Percentiles rank a stretch among this genome's conserved stretches.
phyloP scores from a whole-genome alignment of 2,329 filamentous ascomycete genomes.

The Calonectria pteridis region DNA sequence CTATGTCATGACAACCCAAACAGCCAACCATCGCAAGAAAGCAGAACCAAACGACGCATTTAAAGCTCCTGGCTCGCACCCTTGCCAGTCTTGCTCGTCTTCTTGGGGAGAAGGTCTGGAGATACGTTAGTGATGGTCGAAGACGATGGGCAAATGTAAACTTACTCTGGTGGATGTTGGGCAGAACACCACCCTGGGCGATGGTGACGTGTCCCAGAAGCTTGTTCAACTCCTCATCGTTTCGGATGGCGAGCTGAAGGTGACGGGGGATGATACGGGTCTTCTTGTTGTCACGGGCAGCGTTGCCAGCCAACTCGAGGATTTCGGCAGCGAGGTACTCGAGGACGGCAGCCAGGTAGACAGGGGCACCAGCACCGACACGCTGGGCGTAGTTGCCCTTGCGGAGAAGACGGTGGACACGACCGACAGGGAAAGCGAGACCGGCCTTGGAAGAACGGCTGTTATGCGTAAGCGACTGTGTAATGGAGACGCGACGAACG shows the following conservation, averaged over 20 bases:
- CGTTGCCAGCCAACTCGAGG: slow-evolving; percentile 98
- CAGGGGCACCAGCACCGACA: slow-evolving; percentile 97
- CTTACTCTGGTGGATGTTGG: slow-evolving; percentile 97
- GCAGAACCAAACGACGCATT: slow-evolving; percentile 62
- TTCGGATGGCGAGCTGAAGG: slow-evolving; percentile 98
- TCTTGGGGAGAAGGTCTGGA: slow-evolving; percentile 97
- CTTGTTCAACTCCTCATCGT: slow-evolving; percentile 99
- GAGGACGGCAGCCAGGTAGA: slow-evolving; percentile 96
- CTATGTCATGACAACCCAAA: slow-evolving; percentile 86
- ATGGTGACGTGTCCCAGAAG: slow-evolving; percentile 96
- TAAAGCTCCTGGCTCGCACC: slow-evolving; percentile 95
- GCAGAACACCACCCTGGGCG: slow-evolving; percentile 95
- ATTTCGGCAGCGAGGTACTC: slow-evolving; percentile 99
- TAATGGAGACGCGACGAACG: not conserved
- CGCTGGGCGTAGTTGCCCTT: slow-evolving; percentile 99
- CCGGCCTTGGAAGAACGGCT: slow-evolving; percentile 99
- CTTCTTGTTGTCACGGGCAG: slow-evolving; percentile 99
- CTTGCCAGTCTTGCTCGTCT: slow-evolving; percentile 96
- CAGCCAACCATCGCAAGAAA: slow-evolving; percentile 70
- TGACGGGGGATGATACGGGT: slow-evolving; percentile 99
- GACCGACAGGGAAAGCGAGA: slow-evolving; percentile 98
- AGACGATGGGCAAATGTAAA: slow-evolving; percentile 40
- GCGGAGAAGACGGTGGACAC: slow-evolving; percentile 98
- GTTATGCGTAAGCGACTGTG: slow-evolving; percentile 27
- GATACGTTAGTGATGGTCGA: slow-evolving; percentile 52